These are phyloP conservation scores for Hanseniaspora uvarum DNA, from an alignment of 1,139 yeast species.

Conservation along the genomic window DNA sequence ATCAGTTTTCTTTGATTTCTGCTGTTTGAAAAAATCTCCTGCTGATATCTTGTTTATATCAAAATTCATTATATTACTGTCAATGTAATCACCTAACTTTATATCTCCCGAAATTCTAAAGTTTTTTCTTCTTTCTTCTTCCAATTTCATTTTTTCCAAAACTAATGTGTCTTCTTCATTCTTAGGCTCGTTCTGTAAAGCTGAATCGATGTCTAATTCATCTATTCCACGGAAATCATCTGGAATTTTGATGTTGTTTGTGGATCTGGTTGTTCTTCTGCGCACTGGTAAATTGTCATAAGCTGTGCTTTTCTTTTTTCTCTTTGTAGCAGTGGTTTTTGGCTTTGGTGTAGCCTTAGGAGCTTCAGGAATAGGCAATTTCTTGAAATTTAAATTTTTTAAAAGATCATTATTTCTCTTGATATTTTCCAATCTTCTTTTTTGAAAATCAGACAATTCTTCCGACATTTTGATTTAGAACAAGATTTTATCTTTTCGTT, in stretches of 20 bases:
- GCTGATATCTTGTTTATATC: constrained; percentile 37
- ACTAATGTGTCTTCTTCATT: constrained; percentile 25
- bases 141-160: constrained; percentile 30
- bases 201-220: constrained; percentile 13
- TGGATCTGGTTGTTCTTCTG: constrained; percentile 18
- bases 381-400: constrained; percentile 38
- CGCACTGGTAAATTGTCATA: constrained; percentile 11
- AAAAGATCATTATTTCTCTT: constrained; percentile 46
- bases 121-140: constrained; percentile 37
- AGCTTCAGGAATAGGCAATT: constrained; percentile 31
- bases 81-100: constrained; percentile 45
- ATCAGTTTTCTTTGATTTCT: constrained; percentile 40
- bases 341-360: constrained; percentile 23
- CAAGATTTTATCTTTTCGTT: not conserved
- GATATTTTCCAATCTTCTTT: constrained; percentile 53
- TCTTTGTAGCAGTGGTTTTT: constrained; percentile 24
- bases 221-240: constrained; percentile 16
- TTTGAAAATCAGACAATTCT: constrained; percentile 57
- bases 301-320: constrained; percentile 21
- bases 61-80: constrained; percentile 20
- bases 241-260: constrained; percentile 23
- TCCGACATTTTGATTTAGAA: constrained; percentile 19
- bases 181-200: not conserved
- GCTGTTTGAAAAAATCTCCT: constrained; percentile 64
- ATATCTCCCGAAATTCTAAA: constrained; percentile 55